Evolutionary conservation across 371 early-diverging fungal genomes (phyloP), one percentile per base, ranked within the genome.

Genomic region (Mortierella sp.): DNA sequence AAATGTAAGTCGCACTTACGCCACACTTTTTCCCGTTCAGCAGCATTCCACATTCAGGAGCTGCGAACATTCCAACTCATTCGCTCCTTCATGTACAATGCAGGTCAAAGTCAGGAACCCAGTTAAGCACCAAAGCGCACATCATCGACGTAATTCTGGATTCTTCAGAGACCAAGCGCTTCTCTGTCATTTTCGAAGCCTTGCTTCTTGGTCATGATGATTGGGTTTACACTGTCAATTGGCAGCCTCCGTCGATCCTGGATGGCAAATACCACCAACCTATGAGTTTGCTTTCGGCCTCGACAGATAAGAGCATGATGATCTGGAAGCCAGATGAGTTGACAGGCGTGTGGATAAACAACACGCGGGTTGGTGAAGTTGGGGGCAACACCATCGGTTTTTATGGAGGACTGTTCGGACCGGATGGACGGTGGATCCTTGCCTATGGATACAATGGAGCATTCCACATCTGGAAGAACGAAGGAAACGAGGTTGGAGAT

Each of bases 121-220:
- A 92, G 64, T 80, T 94, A 55, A 92, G 92, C 59, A 94, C 94
- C 21, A 93, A 92, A 65, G 91, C 93, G 6, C 93, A 94, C 64
- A 44, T 88, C 14, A 79, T 94, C 19, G 82, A 87, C 3, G 86
- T 90, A 1, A 55, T 71, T n/a, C 56, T 60, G 24, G 65, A 57
- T 14, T 31, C 70, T n/a, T 30, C 61, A 54, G 53, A 37, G 23
- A 60, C 50, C 56, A 56, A 68, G 32, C 83, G 84, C 23, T 93
- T 87, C 60, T 83, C 91, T 0, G 82, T 94, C 37, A 89, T 93
- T 85, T 90, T 96, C 62, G 96, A 94, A 69, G 87, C 93, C 2
- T 83, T 97, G n/a, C 82, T 99, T 28, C 82, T 93, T 81, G 98
- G 95, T 1, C 99, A 99, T 67, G 98, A 97, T 60, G 97, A 96